These are phyloP conservation scores for Triticum timopheevii DNA, from an alignment of 176 grass and related monocot genomes.

Conservation along the genomic window DNA sequence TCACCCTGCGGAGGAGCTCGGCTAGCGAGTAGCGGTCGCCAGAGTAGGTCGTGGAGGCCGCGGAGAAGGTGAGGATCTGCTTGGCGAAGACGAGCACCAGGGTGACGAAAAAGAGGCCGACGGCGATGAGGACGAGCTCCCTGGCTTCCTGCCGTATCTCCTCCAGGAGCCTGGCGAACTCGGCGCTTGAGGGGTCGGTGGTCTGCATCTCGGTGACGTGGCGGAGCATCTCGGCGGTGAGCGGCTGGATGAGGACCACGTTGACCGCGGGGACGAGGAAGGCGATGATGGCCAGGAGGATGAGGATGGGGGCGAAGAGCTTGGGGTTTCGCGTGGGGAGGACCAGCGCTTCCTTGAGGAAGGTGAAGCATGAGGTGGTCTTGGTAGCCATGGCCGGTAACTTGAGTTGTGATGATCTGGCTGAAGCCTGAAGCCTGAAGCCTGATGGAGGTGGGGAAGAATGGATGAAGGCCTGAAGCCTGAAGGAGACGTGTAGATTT, in stretches of 20 bases:
- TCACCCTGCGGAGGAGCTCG: neutral
- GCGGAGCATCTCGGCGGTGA: neutral
- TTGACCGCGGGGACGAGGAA: neutral
- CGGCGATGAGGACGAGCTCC: neutral
- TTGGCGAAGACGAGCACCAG: neutral
- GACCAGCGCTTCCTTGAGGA: slow-evolving; percentile 30
- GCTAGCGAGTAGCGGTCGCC: neutral
- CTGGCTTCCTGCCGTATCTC: neutral
- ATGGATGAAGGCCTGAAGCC: too few species aligned
- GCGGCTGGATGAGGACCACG: neutral
- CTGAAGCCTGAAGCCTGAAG: too few species aligned
- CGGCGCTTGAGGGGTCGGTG: slow-evolving; percentile 14
- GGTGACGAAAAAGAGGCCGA: neutral
- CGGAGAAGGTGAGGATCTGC: slow-evolving; percentile 5
- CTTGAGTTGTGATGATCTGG: too few species aligned
- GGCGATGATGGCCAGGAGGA: neutral
- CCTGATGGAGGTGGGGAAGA: too few species aligned
- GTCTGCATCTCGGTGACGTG: neutral
- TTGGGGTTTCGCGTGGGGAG: slow-evolving; percentile 15
- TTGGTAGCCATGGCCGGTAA: slow-evolving; percentile 8
- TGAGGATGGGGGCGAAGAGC: slow-evolving; percentile 25
- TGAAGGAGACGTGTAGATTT: too few species aligned
- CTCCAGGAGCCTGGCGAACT: neutral
- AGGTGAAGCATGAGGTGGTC: neutral
- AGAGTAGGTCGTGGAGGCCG: slow-evolving; percentile 8